Percentiles rank a stretch among this genome's conserved stretches.
Evolutionary conservation across 306 rosid species (phyloP).

Genomic region (Inga laurina): DNA sequence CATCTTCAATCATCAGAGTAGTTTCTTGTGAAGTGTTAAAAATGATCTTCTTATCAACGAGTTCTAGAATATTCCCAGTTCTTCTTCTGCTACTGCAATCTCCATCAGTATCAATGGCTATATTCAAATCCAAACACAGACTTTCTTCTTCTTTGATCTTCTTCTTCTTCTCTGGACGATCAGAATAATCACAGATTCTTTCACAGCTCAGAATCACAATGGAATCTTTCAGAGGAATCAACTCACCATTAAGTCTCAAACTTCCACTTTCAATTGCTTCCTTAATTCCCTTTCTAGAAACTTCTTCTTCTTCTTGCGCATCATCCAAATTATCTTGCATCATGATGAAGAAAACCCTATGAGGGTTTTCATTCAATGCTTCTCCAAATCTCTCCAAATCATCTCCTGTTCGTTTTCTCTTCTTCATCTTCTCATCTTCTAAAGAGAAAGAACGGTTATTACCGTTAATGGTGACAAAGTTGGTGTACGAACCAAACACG

Average conservation of each 20-base stretch:
- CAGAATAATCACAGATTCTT: constrained; percentile 25
- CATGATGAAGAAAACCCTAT: constrained; percentile 70
- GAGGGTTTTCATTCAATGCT: constrained; percentile 80
- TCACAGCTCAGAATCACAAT: constrained; percentile 69
- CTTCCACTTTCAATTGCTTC: constrained; percentile 65
- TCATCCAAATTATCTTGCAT: constrained; percentile 65
- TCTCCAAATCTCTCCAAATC: constrained; percentile 65
- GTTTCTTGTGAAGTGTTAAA: constrained; percentile 42
- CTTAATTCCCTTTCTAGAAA: constrained; percentile 64
- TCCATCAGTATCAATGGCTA: constrained; percentile 47
- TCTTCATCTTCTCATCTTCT: constrained; percentile 16
- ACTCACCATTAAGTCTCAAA: constrained; percentile 55
- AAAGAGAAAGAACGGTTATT: background rate
- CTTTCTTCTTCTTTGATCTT: constrained; percentile 30
- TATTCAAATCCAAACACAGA: constrained; percentile 68
- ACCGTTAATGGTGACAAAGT: constrained; percentile 44
- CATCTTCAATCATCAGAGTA: background rate
- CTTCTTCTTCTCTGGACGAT: constrained; percentile 36
- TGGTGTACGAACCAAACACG: constrained; percentile 66
- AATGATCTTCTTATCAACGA: constrained; percentile 57
- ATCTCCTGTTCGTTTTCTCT: constrained; percentile 57
- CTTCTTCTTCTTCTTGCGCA: constrained; percentile 43
- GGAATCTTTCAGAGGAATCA: constrained; percentile 69
- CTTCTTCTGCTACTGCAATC: background rate
- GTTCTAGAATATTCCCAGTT: constrained; percentile 43